Base-by-base conservation (phyloP, 768 basidiomycete genomes). In the Lentinula sp. region DNA sequence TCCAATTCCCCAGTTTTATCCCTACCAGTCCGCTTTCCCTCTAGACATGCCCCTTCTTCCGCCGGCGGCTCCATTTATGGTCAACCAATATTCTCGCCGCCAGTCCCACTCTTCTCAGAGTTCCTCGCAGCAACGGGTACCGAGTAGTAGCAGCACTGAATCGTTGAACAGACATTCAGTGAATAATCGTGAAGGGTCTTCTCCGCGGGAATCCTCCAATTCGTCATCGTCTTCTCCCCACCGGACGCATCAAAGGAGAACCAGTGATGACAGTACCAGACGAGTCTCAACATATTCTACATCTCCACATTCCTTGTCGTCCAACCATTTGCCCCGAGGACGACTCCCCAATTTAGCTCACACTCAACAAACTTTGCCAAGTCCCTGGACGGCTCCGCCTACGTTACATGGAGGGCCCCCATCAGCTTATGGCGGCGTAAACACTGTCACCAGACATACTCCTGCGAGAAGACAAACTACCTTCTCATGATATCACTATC, bases 1-100 rank as follows among this genome's bases (percentile, higher is more conserved):
- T 16, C 70, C 66, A 23, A 68, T 81, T 60, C 75, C 77, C 16
- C 70, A 74, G 50, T 70, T 82, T 55, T 77, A 79, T 8, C 74
- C 79, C 43, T 79, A 76, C 60, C 55, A 56, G 41, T 42, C 41
- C 15, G 41, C n/a, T 2, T 43, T 41, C 8, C 72, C 79, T 58
- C 74, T 84, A 72, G 85, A 89, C 64, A 82, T 83, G 80, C 86
- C 88, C 6, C 74, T 91, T 9, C 77, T 91, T 35, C 89, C 89
- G 9, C 89, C 89, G 5, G 79, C 84, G 1, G 82, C 89, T 23
- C 87, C 89, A 12, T 91, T 90, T 72, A 89, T 90, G 85, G 79
- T 87, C 74, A 83, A 83, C 59, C 79, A 83, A 61, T 83, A 78
- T 60, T 78, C 82, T 35, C 76, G 79, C 13, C 23, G 49, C 32